These are phyloP conservation scores for Botrytis aclada DNA, from an alignment of 2,329 filamentous ascomycete genomes.

Conservation along the genomic window DNA sequence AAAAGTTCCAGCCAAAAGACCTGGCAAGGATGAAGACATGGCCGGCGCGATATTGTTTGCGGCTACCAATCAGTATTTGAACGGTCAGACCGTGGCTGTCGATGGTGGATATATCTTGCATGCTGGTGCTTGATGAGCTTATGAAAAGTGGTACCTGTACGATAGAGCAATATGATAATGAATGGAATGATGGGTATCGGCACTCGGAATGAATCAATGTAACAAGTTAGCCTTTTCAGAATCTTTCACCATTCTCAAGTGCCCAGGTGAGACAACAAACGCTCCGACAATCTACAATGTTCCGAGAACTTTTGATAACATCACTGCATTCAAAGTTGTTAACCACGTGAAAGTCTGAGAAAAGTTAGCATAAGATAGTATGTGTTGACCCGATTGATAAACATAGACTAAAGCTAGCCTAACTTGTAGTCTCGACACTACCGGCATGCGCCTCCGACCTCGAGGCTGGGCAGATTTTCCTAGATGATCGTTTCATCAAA, in stretches of 20 bases:
- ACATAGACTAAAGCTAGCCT: not conserved
- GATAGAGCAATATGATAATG: not conserved
- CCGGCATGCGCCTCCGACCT: not conserved
- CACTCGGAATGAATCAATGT: not conserved
- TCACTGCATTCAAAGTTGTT: not conserved
- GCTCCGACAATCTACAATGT: not conserved
- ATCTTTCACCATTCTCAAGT: not conserved
- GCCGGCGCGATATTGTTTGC: slow-evolving; percentile 54
- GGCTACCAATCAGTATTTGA: slow-evolving; percentile 44
- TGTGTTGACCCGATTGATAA: not conserved
- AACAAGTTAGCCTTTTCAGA: not conserved
- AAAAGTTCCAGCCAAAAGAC: slow-evolving; percentile 49
- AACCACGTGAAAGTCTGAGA: not conserved
- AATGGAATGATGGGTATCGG: not conserved
- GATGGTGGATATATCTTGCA: slow-evolving; percentile 52
- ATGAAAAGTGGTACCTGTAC: not conserved
- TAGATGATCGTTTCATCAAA: not conserved
- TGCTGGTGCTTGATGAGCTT: slow-evolving; percentile 10
- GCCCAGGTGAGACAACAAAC: not conserved
- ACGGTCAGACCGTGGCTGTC: slow-evolving; percentile 44
- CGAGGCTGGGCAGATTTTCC: not conserved
- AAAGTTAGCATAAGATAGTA: not conserved
- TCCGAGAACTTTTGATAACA: not conserved
- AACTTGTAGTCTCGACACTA: not conserved
- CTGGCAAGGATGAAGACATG: slow-evolving; percentile 59